phyloP scores from a whole-genome alignment of 345 rosid genomes.

The Combretum micranthum region DNA sequence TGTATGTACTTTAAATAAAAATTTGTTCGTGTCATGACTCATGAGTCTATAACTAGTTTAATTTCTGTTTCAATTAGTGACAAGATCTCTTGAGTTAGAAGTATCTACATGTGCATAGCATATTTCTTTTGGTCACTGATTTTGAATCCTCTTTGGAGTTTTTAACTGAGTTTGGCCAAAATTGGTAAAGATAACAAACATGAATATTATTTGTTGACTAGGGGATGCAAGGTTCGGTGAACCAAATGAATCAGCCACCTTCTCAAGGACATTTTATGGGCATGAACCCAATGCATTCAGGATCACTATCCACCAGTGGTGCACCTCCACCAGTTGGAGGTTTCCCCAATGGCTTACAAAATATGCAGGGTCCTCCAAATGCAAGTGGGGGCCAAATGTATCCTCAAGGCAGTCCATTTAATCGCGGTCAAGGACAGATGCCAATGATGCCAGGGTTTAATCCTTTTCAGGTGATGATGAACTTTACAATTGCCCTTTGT shows the following conservation, averaged over 20 bases:
- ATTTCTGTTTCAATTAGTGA: too few species aligned
- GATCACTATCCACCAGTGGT: conserved; percentile 39
- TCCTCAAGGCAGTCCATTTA: conserved; percentile 67
- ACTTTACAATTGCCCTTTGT: conserved; percentile 3
- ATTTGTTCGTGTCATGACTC: too few species aligned
- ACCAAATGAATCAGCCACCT: conserved; percentile 65
- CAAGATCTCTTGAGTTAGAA: too few species aligned
- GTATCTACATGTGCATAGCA: too few species aligned
- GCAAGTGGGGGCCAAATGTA: conserved; percentile 53
- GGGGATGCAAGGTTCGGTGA: conserved; percentile 89
- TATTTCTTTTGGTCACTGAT: too few species aligned
- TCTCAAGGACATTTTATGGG: conserved; percentile 88
- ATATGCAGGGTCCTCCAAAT: conserved; percentile 68
- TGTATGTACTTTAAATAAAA: too few species aligned
- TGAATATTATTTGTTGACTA: conserved; percentile 7
- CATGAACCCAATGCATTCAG: conserved; percentile 48
- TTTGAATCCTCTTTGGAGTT: not conserved
- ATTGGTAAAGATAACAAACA: not conserved
- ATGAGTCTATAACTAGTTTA: too few species aligned
- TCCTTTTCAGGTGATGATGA: conserved; percentile 60
- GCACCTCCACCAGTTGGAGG: conserved; percentile 51
- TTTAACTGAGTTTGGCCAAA: not conserved
- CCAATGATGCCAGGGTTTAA: conserved; percentile 82
- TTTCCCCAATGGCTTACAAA: conserved; percentile 58
- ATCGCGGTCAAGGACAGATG: conserved; percentile 75